phyloP scores from a whole-genome alignment of 345 rosid species.

The Stellera chamaejasme region DNA sequence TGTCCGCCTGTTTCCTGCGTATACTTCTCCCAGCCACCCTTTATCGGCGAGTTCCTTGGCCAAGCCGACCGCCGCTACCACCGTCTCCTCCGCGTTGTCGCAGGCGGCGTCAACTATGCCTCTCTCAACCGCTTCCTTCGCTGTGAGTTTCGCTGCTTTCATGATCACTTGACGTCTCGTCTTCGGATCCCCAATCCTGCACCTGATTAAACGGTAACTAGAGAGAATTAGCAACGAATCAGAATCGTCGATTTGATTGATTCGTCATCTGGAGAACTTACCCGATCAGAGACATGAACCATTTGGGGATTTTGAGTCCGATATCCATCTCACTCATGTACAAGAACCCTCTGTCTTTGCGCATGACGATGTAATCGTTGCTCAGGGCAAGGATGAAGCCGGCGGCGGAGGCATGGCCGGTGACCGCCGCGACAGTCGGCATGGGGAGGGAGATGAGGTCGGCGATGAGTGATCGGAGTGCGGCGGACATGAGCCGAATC shows the following conservation, averaged over 20 bases:
- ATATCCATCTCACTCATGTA: conserved; percentile 54
- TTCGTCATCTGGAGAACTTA: too few species aligned
- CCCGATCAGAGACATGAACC: conserved; percentile 22
- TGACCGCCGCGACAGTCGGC: conserved; percentile 49
- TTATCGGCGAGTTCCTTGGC: conserved; percentile 26
- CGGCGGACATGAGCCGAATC: conserved; percentile 19
- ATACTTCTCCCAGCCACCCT: conserved; percentile 28
- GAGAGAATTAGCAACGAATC: too few species aligned
- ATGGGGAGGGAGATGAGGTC: conserved; percentile 42
- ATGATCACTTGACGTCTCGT: conserved; percentile 28
- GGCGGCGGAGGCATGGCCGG: conserved; percentile 56
- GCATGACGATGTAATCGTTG: conserved; percentile 46
- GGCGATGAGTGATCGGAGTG: conserved; percentile 20
- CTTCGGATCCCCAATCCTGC: conserved; percentile 23
- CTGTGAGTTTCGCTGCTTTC: conserved; percentile 33
- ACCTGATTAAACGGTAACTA: conserved; percentile 5
- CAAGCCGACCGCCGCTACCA: conserved; percentile 22
- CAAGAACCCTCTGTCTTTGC: conserved; percentile 41
- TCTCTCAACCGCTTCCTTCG: conserved; percentile 24
- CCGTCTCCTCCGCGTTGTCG: conserved; percentile 24
- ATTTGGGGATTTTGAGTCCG: conserved; percentile 25
- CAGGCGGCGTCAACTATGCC: conserved; percentile 34
- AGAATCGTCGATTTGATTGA: too few species aligned
- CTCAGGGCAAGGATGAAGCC: conserved; percentile 36
- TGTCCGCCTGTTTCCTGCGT: conserved; percentile 25